phyloP scores from a whole-genome alignment of 306 rosid species.

The Medicago truncatula region MtrunA17r5.0-ANR NC_053042.1:56099501-56100000 shows the following conservation, averaged over 20 bases:
- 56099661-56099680: slow-evolving; percentile 39
- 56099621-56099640: slow-evolving; percentile 45
- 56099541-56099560: slow-evolving; percentile 42
- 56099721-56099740: slow-evolving; percentile 40
- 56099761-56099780: slow-evolving; percentile 25
- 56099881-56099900: slow-evolving; percentile 47
- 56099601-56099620: slow-evolving; percentile 23
- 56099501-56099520: slow-evolving; percentile 46
- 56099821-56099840: slow-evolving; percentile 41
- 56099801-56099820: slow-evolving; percentile 30
- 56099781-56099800: slow-evolving; percentile 35
- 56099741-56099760: slow-evolving; percentile 50
- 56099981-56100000: slow-evolving; percentile 51
- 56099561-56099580: slow-evolving; percentile 41
- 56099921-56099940: slow-evolving; percentile 61
- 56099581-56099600: slow-evolving; percentile 41
- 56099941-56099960: slow-evolving; percentile 48
- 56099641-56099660: slow-evolving; percentile 46
- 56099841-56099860: slow-evolving; percentile 42
- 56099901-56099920: slow-evolving; percentile 43
- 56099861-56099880: slow-evolving; percentile 40
- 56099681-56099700: slow-evolving; percentile 26
- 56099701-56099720: slow-evolving; percentile 40
- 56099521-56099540: slow-evolving; percentile 49
- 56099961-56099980: slow-evolving; percentile 45